phyloP scores from a whole-genome alignment of 1,139 yeast genomes.

The Geotrichum citri-aurantii region DNA sequence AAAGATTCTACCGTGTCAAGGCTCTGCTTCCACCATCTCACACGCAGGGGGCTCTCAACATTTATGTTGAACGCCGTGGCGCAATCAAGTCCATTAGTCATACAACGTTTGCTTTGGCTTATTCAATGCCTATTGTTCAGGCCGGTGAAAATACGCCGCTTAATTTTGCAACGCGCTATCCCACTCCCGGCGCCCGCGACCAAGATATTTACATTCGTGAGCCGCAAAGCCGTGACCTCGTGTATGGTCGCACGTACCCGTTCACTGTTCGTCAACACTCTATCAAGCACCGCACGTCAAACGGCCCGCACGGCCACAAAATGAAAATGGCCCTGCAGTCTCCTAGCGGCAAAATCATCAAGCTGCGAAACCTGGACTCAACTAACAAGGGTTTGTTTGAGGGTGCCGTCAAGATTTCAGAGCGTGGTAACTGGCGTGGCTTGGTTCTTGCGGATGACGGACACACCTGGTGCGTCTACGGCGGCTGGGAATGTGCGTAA shows the following conservation, averaged over 20 bases:
- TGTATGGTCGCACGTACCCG: constrained; percentile 52
- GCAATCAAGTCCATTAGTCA: constrained; percentile 53
- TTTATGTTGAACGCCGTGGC: constrained; percentile 69
- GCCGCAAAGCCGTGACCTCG: constrained; percentile 70
- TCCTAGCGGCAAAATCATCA: constrained; percentile 74
- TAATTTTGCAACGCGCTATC: constrained; percentile 18
- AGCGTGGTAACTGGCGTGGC: constrained; percentile 70
- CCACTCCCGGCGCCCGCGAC: constrained; percentile 23
- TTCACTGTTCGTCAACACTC: constrained; percentile 36
- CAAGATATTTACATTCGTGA: constrained; percentile 75
- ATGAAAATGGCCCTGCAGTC: constrained; percentile 63
- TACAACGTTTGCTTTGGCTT: constrained; percentile 58
- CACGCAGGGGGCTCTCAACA: constrained; percentile 64
- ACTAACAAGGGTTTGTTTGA: constrained; percentile 12
- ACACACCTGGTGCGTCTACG: constrained; percentile 81
- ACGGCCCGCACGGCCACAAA: neutral
- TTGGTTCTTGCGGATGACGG: constrained; percentile 76
- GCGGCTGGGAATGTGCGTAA: constrained; percentile 73
- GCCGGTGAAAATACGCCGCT: constrained; percentile 46
- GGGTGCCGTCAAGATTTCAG: constrained; percentile 14
- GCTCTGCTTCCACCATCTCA: constrained; percentile 69
- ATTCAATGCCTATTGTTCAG: constrained; percentile 75
- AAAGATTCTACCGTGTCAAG: constrained; percentile 67
- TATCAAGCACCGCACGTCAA: constrained; percentile 20
- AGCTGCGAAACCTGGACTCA: constrained; percentile 41